Base-by-base conservation (phyloP, 495 filamentous ascomycete species). In the Xylaria longipes region DNA sequence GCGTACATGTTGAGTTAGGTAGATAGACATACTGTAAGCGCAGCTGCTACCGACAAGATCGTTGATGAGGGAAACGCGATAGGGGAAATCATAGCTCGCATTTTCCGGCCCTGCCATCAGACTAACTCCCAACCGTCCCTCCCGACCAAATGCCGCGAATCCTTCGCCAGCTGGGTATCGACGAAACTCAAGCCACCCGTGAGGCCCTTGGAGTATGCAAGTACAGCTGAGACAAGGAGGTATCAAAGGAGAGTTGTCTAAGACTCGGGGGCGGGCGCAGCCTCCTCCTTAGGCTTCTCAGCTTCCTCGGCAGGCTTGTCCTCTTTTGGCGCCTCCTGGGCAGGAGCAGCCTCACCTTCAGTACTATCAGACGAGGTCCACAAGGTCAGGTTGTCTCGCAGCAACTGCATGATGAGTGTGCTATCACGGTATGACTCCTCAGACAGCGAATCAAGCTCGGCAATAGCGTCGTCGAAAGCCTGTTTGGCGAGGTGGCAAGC, bases 391-490 rank as follows among this genome's bases (percentile, higher is more conserved):
- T 99, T 99, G 84, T 99, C 96, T 81, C 95, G 94, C 82, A 99
- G 93, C 60, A 99, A 89, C 90, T 99, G 96, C 96, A 99, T 99
- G 88, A 99, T 99, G 76, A 99, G 91, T 60, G 96, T 99, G 90
- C 95, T 98, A 85, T 99, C 96, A 77, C 97, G 95, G 91, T 99
- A 99, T 76, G 94, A 97, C 84, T 99, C 96, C 87, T 99, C 96
- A 70, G 94, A 97, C 71, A 99, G 88, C 25, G 95, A 97, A 87
- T 99, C 96, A 75, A 99, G 94, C 89, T 99, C 96, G 72, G 96
- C 96, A 82, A 99, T 99, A 73, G 96, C 96, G 82, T 99, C 96
- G 82, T 99, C 96, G 79, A 99, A 99, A 37, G 97, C 95, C 86
- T 97, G 95, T 91, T 99, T 99, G 81, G 96, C 96, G 68, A 99